Percentiles rank a stretch among this genome's conserved stretches.
Evolutionary conservation across 1,284 basidiomycete genomes (phyloP).

Genomic region (Ustilago tritici): DNA sequence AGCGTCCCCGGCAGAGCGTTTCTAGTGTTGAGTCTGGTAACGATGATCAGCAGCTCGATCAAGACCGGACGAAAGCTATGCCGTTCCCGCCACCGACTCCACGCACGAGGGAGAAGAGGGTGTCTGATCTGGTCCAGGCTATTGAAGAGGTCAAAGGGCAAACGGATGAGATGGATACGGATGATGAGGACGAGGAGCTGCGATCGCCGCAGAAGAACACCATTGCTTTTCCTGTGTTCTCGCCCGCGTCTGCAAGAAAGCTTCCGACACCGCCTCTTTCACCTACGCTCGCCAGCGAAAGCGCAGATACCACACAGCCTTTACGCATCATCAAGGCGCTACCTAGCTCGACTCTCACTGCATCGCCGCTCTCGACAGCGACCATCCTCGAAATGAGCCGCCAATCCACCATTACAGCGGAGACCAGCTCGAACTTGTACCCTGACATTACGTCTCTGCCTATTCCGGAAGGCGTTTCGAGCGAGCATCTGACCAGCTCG

Average conservation of each 20-base stretch:
- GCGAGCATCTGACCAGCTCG: slow-evolving; percentile 30
- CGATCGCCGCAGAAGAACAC: slow-evolving; percentile 27
- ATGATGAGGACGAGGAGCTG: slow-evolving; percentile 28
- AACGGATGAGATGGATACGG: slow-evolving; percentile 26
- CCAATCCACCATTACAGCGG: neutral
- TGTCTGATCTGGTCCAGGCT: slow-evolving; percentile 43
- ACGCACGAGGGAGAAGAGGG: slow-evolving; percentile 33
- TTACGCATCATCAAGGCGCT: slow-evolving; percentile 55
- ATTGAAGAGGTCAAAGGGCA: slow-evolving; percentile 42
- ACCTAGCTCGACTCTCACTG: slow-evolving; percentile 32
- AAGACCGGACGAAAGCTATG: neutral
- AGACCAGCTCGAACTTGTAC: slow-evolving; percentile 28
- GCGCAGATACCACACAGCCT: slow-evolving; percentile 28
- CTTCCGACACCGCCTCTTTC: slow-evolving; percentile 15
- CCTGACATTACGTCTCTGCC: slow-evolving; percentile 32
- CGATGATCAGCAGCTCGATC: slow-evolving; percentile 13
- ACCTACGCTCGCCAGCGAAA: neutral
- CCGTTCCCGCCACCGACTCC: slow-evolving; percentile 33
- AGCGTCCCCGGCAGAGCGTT: slow-evolving; percentile 41
- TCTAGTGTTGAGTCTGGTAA: slow-evolving; percentile 29
- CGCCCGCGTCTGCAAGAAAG: slow-evolving; percentile 9
- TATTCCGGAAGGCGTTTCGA: slow-evolving; percentile 28
- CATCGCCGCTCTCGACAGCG: slow-evolving; percentile 34
- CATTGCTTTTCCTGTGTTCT: slow-evolving; percentile 17
- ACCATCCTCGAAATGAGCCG: slow-evolving; percentile 40